Percentiles rank a stretch among this genome's conserved stretches.
These are phyloP conservation scores for Hamigera avellanea DNA, from an alignment of 495 filamentous ascomycete species.

Conservation along the genomic window DNA sequence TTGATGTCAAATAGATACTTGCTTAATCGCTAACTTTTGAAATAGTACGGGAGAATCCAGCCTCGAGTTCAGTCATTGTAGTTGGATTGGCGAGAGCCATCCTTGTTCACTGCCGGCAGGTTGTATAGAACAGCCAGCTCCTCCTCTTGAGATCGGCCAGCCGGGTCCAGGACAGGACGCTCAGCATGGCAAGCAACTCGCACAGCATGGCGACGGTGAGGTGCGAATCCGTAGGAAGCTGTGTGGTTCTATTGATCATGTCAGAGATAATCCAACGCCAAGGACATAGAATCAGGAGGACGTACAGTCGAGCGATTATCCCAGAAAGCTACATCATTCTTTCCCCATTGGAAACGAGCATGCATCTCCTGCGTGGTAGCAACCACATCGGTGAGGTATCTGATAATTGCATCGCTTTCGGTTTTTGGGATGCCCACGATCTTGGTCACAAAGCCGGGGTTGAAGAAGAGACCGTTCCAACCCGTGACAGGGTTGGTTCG, in stretches of 20 bases:
- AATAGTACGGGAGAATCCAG: too few species aligned
- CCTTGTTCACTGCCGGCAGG: constrained; percentile 44
- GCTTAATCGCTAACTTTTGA: too few species aligned
- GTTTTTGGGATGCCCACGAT: constrained; percentile 56
- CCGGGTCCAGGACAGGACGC: constrained; percentile 39
- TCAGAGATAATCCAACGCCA: neutral
- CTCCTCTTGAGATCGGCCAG: constrained; percentile 48
- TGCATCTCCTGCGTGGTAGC: constrained; percentile 54
- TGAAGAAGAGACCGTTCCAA: constrained; percentile 66
- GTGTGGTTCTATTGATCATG: constrained; percentile 38
- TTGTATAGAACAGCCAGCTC: constrained; percentile 37
- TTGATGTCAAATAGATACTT: too few species aligned
- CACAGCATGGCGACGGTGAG: constrained; percentile 50
- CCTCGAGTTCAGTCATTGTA: constrained; percentile 54
- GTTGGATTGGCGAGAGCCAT: constrained; percentile 48
- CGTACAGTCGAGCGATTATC: constrained; percentile 57
- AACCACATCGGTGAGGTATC: constrained; percentile 53
- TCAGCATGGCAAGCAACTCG: constrained; percentile 50
- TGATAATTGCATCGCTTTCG: constrained; percentile 56
- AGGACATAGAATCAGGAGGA: constrained; percentile 1
- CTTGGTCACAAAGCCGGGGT: constrained; percentile 64
- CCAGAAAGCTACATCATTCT: constrained; percentile 64
- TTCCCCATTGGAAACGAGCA: constrained; percentile 59
- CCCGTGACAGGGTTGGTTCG: constrained; percentile 64
- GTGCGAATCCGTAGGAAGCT: constrained; percentile 49